These are phyloP conservation scores for Cercospora berteroae DNA, from an alignment of 2,329 filamentous ascomycete genomes.

Conservation along the genomic window DNA sequence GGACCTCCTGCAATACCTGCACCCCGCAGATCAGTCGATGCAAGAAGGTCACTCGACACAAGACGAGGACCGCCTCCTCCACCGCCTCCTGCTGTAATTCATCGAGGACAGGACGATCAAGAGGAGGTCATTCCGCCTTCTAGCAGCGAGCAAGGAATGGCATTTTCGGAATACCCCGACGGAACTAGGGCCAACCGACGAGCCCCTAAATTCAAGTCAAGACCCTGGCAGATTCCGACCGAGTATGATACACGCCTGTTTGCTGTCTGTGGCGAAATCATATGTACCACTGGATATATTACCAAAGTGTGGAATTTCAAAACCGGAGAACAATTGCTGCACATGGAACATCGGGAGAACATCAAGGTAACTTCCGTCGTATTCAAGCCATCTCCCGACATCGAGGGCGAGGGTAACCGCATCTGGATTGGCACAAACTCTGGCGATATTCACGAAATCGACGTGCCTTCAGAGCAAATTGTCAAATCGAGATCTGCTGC, in stretches of 20 bases:
- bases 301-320: constrained; percentile 85
- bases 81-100: constrained; percentile 41
- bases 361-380: constrained; percentile 75
- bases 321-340: constrained; percentile 79
- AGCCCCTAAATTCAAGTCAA: constrained; percentile 70
- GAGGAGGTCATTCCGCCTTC: constrained; percentile 39
- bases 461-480: constrained; percentile 71
- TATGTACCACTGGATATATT: constrained; percentile 81
- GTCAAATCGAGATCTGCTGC: constrained; percentile 66
- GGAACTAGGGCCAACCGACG: constrained; percentile 79
- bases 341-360: constrained; percentile 78
- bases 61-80: constrained; percentile 28
- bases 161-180: constrained; percentile 68
- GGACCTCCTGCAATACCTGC: constrained; percentile 37
- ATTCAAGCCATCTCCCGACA: constrained; percentile 78
- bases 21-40: constrained; percentile 35
- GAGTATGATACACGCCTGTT: constrained; percentile 85
- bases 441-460: constrained; percentile 86
- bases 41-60: constrained; percentile 31
- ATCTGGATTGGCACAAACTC: constrained; percentile 88
- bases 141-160: constrained; percentile 20
- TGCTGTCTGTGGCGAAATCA: constrained; percentile 81
- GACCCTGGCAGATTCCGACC: constrained; percentile 72
- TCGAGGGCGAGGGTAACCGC: constrained; percentile 75
- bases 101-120: constrained; percentile 40